Evolutionary conservation across 106 monocot genomes (phyloP).

Genomic region (Dioscorea dumetorum): DNA sequence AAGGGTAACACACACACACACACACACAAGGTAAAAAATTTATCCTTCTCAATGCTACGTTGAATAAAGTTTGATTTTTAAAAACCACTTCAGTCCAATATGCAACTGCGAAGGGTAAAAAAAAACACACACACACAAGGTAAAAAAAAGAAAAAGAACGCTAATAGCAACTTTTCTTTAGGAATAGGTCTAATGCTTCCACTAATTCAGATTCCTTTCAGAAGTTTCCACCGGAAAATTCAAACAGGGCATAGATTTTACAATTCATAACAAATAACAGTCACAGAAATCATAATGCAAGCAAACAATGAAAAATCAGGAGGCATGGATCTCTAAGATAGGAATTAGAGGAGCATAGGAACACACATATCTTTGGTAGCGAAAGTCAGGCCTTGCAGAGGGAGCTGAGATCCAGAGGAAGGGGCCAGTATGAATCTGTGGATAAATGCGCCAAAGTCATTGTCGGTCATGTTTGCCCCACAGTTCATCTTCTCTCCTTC

Average conservation of each 20-base stretch:
- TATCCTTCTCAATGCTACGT: too few relatives aligned
- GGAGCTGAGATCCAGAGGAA: conserved; percentile 19
- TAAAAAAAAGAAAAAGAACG: too few relatives aligned
- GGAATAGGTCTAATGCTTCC: too few relatives aligned
- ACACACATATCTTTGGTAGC: conserved; percentile 90
- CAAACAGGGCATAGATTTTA: background rate
- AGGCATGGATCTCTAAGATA: background rate
- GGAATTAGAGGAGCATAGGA: background rate
- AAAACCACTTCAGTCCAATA: too few relatives aligned
- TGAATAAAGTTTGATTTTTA: too few relatives aligned
- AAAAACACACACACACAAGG: too few relatives aligned
- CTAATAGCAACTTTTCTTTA: too few relatives aligned
- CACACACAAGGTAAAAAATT: too few relatives aligned
- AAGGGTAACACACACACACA: too few relatives aligned
- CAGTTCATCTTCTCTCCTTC: too few relatives aligned
- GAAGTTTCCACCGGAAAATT: background rate
- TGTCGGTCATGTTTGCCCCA: conserved; percentile 6
- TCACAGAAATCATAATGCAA: background rate
- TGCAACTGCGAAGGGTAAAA: too few relatives aligned
- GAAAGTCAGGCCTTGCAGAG: conserved; percentile 79
- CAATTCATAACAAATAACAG: background rate
- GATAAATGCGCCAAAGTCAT: conserved; percentile 64
- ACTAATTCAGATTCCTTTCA: background rate
- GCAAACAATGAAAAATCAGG: background rate
- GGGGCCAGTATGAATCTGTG: conserved; percentile 43